These are phyloP conservation scores for Aspergillus sojae DNA, from an alignment of 2,329 filamentous ascomycete genomes.

Conservation along the genomic window DNA sequence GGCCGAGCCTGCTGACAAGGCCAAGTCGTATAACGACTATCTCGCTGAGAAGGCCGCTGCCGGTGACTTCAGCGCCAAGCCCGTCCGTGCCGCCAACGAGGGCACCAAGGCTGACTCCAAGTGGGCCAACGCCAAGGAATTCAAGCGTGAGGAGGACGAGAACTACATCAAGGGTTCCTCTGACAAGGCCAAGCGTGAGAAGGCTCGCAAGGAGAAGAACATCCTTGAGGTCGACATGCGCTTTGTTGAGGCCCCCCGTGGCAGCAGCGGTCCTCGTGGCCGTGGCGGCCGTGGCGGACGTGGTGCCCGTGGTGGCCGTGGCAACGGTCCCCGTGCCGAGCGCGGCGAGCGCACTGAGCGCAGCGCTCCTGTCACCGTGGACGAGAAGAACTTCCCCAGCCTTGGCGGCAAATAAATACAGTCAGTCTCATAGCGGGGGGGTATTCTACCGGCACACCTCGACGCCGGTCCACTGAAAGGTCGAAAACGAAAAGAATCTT, in stretches of 20 bases:
- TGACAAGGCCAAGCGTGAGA: constrained; percentile 80
- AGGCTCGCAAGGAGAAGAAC: constrained; percentile 90
- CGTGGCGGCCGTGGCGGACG: constrained; percentile 27
- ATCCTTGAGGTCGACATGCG: constrained; percentile 85
- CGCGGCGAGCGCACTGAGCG: constrained; percentile 22
- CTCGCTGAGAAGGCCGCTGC: constrained; percentile 75
- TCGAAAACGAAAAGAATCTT: constrained; percentile 7
- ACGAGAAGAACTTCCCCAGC: constrained; percentile 52
- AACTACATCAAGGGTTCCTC: constrained; percentile 71
- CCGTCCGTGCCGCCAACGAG: constrained; percentile 90
- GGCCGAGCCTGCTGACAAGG: constrained; percentile 76
- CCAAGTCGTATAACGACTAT: constrained; percentile 88
- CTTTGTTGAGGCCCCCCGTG: constrained; percentile 66
- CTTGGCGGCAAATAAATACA: constrained; percentile 42
- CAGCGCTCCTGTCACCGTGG: constrained; percentile 38
- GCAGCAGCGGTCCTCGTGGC: constrained; percentile 20
- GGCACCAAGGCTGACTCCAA: constrained; percentile 86
- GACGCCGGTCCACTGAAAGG: neutral
- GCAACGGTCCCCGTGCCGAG: constrained; percentile 29
- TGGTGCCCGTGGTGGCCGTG: constrained; percentile 48
- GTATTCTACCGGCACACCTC: constrained; percentile 1
- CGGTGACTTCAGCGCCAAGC: constrained; percentile 64
- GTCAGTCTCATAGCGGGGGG: constrained; percentile 1
- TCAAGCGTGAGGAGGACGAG: constrained; percentile 60
- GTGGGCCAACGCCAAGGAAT: constrained; percentile 80